Base-by-base conservation (phyloP, 345 rosid species). In the Conringia planisiliqua region DNA sequence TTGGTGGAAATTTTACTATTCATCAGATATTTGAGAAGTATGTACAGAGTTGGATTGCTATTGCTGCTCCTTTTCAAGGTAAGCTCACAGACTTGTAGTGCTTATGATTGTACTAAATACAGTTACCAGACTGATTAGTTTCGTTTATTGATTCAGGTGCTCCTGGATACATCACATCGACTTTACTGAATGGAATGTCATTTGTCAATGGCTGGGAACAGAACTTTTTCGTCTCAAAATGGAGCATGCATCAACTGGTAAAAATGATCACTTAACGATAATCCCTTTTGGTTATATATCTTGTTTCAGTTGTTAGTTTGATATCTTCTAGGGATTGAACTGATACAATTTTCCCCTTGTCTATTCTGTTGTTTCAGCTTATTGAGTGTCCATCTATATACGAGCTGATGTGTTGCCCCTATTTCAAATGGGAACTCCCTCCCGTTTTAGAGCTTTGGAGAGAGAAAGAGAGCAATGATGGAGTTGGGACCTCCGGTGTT, bases 231-330 rank as follows among this genome's bases (percentile, higher is more conserved):
- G 88, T 94, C 79, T 94, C 98, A 33, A 94, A 91, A 65, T 94
- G 98, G 97, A 94, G 95, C 86, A 91, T 94, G 98, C 98, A 94
- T 84, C 98, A 90, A 73, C 79, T 94, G 95, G 98, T 91, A 82
- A 51, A 4, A 2, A 48, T 42, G 22, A 57, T 30, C 48, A 50
- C 4, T 52, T 16, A 35, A 38, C 35, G 7, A 10, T 30, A 4
- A 18, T 29, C 16, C 13, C 27, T 4, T 54, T 54, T 55, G 33
- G 27, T 42, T 16, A 16, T 27, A 8, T 4, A 39, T 26, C 13
- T 29, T 61, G 47, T 52, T 32, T 76, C n/a, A n/a, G n/a, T n/a
- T n/a, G n/a, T n/a, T n/a, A n/a, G 32, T 52, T 29, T 68, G 35
- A 17, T 61, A 20, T 69, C 40, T 51, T 60, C 14, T 60, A 1